Percentiles rank a stretch among this genome's conserved stretches.
These are phyloP conservation scores for Chionographis japonica DNA, from an alignment of 106 monocot genomes.

Conservation along the genomic window DNA sequence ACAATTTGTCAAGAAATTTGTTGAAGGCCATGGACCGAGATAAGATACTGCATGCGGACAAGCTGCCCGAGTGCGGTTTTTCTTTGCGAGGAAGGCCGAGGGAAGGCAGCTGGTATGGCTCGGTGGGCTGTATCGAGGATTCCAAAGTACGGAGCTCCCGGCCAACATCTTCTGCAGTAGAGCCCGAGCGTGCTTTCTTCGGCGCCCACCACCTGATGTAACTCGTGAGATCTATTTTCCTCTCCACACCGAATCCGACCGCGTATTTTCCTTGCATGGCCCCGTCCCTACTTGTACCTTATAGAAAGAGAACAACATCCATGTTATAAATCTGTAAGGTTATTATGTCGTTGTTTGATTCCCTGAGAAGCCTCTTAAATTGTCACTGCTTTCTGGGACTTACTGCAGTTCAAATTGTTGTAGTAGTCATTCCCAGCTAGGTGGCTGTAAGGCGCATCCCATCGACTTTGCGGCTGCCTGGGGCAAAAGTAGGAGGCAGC, in stretches of 20 bases:
- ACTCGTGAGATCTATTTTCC: constrained; percentile 78
- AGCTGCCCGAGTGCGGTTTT: constrained; percentile 24
- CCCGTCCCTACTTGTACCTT: constrained; percentile 47
- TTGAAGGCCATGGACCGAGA: constrained; percentile 78
- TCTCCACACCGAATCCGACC: constrained; percentile 49
- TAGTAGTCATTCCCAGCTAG: constrained; percentile 52
- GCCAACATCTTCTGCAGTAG: constrained; percentile 44
- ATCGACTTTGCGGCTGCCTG: constrained; percentile 68
- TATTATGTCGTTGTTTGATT: neutral
- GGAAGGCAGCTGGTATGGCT: constrained; percentile 77
- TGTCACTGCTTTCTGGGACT: constrained; percentile 1
- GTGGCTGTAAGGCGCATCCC: constrained; percentile 74
- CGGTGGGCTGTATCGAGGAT: constrained; percentile 36
- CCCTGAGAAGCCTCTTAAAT: neutral
- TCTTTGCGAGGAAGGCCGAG: constrained; percentile 37
- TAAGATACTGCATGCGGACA: constrained; percentile 67
- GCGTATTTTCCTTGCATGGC: constrained; percentile 45
- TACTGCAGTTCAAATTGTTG: constrained; percentile 23
- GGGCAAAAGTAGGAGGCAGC: neutral
- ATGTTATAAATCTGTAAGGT: neutral
- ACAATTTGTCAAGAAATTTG: constrained; percentile 51
- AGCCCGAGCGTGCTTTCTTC: constrained; percentile 30
- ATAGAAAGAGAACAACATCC: constrained; percentile 2
- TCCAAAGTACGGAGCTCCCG: constrained; percentile 62
- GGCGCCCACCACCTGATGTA: constrained; percentile 89